Evolutionary conservation across 371 early-diverging fungal species (phyloP), one percentile per base, ranked within the genome.

Genomic region (Saksenaea vasiformis): DNA sequence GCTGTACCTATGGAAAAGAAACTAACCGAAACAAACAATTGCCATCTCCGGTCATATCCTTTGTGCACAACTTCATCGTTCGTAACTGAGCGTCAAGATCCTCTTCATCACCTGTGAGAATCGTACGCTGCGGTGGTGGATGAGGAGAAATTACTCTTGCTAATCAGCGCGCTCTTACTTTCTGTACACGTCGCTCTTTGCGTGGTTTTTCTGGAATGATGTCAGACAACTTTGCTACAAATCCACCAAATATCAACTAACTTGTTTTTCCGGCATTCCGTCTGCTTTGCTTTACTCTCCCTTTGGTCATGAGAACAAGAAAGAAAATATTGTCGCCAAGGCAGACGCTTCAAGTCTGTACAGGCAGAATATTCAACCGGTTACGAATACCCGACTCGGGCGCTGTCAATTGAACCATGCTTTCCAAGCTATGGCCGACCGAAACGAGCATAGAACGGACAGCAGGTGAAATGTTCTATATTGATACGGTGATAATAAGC

Each of bases 11-110:
- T 11, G 47, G 36, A 28, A 57, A 19, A 36, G 2, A 11, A 0
- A 62, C 56, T 58, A 77, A 82, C 85, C 91, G 79, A 69, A 91
- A 93, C 44, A 92, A 71, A 70, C 95, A 95, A 77, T 95, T 94
- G 57, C 94, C 94, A 67, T 95, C 94, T 35, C 94, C 93, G 24
- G 78, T 68, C 51, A 93, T 89, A 62, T 90, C 90, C 62, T 89
- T 91, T 55, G 85, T 86, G 55, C 85, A 84, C 19, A 90, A 71
- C 19, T 81, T 78, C 10, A 80, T 63, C 28, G 66, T 65, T 17
- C 71, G 70, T 13, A 90, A 68, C 39, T 77, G 71, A 27, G 54
- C 39, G 56, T 74, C 66, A n/a, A 74, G 56, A 66, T 70, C 68
- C 10, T 64, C 67, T 38, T 43, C 70, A 61, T 22, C 22, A 11